Percentiles rank a stretch among this genome's conserved stretches.
phyloP scores from a whole-genome alignment of 1,284 basidiomycete species.

The Earliella scabrosa region DNA sequence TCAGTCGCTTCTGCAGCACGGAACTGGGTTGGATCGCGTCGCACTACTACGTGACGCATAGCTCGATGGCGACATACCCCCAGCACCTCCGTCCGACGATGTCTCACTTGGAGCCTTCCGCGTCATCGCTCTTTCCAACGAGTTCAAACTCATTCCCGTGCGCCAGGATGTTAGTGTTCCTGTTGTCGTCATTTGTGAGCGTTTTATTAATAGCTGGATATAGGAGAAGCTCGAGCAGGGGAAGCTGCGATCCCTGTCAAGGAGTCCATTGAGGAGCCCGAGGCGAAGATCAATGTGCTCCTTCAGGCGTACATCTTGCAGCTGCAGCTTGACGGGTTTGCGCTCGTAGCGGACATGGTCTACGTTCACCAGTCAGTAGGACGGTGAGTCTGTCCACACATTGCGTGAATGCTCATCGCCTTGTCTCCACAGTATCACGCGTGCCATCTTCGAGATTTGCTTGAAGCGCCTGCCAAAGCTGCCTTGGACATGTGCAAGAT shows the following conservation, averaged over 20 bases:
- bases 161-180: constrained; percentile 40
- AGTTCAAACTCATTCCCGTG: constrained; percentile 93
- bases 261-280: constrained; percentile 94
- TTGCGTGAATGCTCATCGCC: too few species aligned
- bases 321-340: constrained; percentile 94
- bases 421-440: constrained; percentile 92
- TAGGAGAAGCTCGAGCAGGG: constrained; percentile 88
- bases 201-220: constrained; percentile 34
- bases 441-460: constrained; percentile 98
- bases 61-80: constrained; percentile 97
- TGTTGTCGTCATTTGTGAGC: constrained; percentile 47
- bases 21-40: constrained; percentile 96
- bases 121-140: constrained; percentile 95
- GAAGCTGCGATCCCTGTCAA: constrained; percentile 96
- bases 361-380: constrained; percentile 93
- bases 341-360: constrained; percentile 98
- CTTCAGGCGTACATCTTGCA: constrained; percentile 96
- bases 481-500: constrained; percentile 97
- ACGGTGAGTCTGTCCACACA: constrained; percentile 60
- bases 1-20: constrained; percentile 89
- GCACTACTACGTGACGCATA: constrained; percentile 96
- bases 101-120: constrained; percentile 90
- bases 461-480: constrained; percentile 93
- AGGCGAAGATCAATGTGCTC: constrained; percentile 97
- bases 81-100: constrained; percentile 91